These are phyloP conservation scores for Pseudocercospora fuligena DNA, from an alignment of 2,329 filamentous ascomycete genomes.

Conservation along the genomic window DNA sequence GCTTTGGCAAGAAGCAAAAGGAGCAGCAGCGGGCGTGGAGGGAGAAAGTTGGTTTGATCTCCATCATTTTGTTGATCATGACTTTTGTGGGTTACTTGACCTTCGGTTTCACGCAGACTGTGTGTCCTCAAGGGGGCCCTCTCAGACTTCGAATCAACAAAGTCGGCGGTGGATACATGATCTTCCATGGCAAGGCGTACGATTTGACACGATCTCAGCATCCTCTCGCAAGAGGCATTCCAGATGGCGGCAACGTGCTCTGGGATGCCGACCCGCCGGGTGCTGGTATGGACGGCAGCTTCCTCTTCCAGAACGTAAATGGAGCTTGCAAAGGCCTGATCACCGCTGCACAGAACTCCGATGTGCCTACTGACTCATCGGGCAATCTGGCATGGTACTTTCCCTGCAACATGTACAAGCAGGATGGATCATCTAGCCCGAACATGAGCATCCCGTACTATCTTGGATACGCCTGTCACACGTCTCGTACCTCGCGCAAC, in stretches of 20 bases:
- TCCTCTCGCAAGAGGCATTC: constrained; percentile 78
- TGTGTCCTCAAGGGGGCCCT: constrained; percentile 74
- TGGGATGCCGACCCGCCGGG: constrained; percentile 83
- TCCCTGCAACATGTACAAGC: constrained; percentile 87
- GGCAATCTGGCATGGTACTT: constrained; percentile 94
- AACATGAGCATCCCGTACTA: constrained; percentile 79
- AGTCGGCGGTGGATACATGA: constrained; percentile 84
- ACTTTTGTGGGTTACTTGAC: constrained; percentile 91
- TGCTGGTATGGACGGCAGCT: constrained; percentile 90
- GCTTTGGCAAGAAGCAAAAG: constrained; percentile 82
- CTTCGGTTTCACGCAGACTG: constrained; percentile 90
- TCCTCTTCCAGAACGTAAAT: constrained; percentile 98
- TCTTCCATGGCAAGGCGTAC: constrained; percentile 92
- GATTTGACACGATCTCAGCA: constrained; percentile 78
- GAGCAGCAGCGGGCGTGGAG: constrained; percentile 92
- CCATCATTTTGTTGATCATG: constrained; percentile 88
- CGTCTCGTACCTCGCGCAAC: constrained; percentile 68
- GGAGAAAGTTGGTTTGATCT: constrained; percentile 96
- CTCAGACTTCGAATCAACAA: constrained; percentile 78
- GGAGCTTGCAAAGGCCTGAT: constrained; percentile 94
- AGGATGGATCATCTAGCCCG: constrained; percentile 81
- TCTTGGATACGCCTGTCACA: constrained; percentile 87
- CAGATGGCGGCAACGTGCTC: constrained; percentile 75
- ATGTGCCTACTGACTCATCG: constrained; percentile 75
- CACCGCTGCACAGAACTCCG: constrained; percentile 69